phyloP scores from a whole-genome alignment of 2,329 filamentous ascomycete genomes.

The Penicillium sp. region DNA sequence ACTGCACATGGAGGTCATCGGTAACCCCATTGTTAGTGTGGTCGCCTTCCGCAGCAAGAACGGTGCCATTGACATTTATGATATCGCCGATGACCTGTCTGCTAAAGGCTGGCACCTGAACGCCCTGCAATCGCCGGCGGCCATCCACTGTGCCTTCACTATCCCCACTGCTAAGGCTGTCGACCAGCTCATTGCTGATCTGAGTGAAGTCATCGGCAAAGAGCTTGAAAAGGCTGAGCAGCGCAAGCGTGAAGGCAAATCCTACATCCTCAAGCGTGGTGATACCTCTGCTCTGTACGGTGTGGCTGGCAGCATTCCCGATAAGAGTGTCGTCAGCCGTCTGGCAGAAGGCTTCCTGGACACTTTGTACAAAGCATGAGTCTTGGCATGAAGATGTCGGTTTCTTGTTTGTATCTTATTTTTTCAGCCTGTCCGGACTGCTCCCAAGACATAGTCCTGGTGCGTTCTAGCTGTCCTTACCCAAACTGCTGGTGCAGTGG shows the following conservation, averaged over 20 bases:
- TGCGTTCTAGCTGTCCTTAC: conserved; percentile 4
- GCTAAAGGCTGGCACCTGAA: conserved; percentile 89
- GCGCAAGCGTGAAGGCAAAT: conserved; percentile 53
- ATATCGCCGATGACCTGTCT: conserved; percentile 81
- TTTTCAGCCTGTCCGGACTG: background rate
- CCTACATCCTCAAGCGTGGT: conserved; percentile 43
- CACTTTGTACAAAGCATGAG: conserved; percentile 75
- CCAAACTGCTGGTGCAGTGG: conserved; percentile 3
- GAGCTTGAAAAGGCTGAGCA: conserved; percentile 75
- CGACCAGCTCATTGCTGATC: conserved; percentile 67
- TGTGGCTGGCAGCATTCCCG: conserved; percentile 85
- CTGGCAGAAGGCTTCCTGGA: conserved; percentile 86
- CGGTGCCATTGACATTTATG: conserved; percentile 73
- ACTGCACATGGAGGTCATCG: conserved; percentile 68
- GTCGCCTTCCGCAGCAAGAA: conserved; percentile 74
- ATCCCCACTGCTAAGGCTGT: conserved; percentile 72
- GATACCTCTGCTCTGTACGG: conserved; percentile 86
- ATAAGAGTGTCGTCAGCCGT: conserved; percentile 89
- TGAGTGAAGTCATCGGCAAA: conserved; percentile 48
- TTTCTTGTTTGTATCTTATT: conserved; percentile 7
- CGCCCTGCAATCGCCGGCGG: conserved; percentile 79
- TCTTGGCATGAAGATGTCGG: background rate
- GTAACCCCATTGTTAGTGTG: conserved; percentile 78
- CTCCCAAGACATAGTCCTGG: background rate
- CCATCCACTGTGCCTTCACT: conserved; percentile 89